Percentiles rank a stretch among this genome's conserved stretches.
These are phyloP conservation scores for Micromonas commoda DNA, from an alignment of 139 green algal species.

Conservation along the genomic window DNA sequence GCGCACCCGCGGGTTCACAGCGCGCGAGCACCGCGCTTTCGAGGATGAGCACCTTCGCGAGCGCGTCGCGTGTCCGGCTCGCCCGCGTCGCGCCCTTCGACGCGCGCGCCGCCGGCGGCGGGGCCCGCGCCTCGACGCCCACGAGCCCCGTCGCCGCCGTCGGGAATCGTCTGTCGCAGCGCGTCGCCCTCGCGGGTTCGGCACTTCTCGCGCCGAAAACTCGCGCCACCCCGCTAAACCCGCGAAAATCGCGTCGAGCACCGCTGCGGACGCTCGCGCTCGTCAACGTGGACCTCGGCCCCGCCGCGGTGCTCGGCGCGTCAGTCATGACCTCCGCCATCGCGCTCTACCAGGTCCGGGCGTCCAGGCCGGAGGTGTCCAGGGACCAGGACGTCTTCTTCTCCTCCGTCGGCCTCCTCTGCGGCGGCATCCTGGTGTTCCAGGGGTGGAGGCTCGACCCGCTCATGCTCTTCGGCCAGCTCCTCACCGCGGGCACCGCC, in stretches of 20 bases:
- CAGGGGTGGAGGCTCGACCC: slow-evolving; percentile 69
- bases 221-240: background rate
- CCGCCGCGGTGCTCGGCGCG: slow-evolving; percentile 52
- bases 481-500: slow-evolving; percentile 51
- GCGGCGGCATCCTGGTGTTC: slow-evolving; percentile 67
- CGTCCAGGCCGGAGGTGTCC: slow-evolving; percentile 44
- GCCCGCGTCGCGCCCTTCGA: too few relatives aligned
- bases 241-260: background rate
- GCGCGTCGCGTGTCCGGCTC: too few relatives aligned
- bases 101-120: too few relatives aligned
- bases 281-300: slow-evolving; percentile 64
- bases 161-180: too few relatives aligned
- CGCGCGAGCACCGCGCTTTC: too few relatives aligned
- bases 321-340: slow-evolving; percentile 50
- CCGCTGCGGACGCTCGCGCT: slow-evolving; percentile 1
- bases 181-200: too few relatives aligned
- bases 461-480: slow-evolving; percentile 56
- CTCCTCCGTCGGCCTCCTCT: slow-evolving; percentile 52
- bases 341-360: slow-evolving; percentile 51
- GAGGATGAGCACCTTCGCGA: too few relatives aligned
- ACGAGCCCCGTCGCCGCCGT: too few relatives aligned
- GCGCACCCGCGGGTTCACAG: too few relatives aligned
- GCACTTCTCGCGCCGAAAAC: too few relatives aligned
- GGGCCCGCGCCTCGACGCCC: too few relatives aligned
- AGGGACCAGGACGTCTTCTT: slow-evolving; percentile 65